Percentiles rank a stretch among this genome's conserved stretches.
Evolutionary conservation across 257 asterid species (phyloP).

Genomic region (Phtheirospermum japonicum): DNA sequence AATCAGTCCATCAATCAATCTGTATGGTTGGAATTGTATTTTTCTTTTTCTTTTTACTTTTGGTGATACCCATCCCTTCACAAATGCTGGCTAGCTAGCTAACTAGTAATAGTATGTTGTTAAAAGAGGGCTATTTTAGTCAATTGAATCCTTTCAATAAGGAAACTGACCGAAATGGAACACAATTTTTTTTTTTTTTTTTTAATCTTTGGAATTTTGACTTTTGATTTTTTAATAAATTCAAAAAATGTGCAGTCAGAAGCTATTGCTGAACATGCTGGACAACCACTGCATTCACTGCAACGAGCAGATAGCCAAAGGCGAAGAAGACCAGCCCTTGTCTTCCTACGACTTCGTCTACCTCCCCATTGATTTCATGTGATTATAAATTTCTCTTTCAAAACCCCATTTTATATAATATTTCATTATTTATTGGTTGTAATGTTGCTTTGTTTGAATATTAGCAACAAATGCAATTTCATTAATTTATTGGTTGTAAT

Average conservation of each 20-base stretch:
- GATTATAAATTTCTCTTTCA: neutral
- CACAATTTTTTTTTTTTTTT: no score
- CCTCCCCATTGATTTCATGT: constrained; percentile 97
- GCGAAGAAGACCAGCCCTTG: constrained; percentile 60
- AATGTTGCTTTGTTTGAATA: neutral
- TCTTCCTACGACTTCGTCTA: constrained; percentile 94
- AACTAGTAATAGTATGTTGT: no score
- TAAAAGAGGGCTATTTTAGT: no score
- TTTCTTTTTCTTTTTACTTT: neutral
- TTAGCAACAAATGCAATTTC: constrained; percentile 66
- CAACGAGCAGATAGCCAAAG: constrained; percentile 83
- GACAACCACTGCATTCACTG: constrained; percentile 98
- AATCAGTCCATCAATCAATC: neutral
- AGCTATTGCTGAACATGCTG: constrained; percentile 92
- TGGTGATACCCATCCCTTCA: no score
- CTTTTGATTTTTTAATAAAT: neutral
- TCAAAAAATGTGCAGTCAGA: constrained; percentile 57
- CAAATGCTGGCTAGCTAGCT: no score
- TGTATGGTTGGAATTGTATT: neutral
- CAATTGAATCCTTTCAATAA: no score
- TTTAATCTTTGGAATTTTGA: constrained; percentile 5
- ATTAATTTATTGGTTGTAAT: neutral
- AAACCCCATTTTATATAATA: neutral
- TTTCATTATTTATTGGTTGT: neutral
- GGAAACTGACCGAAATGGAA: no score